Base-by-base conservation (phyloP, 2,329 filamentous ascomycete genomes). In the Aspergillus caelatus region DNA sequence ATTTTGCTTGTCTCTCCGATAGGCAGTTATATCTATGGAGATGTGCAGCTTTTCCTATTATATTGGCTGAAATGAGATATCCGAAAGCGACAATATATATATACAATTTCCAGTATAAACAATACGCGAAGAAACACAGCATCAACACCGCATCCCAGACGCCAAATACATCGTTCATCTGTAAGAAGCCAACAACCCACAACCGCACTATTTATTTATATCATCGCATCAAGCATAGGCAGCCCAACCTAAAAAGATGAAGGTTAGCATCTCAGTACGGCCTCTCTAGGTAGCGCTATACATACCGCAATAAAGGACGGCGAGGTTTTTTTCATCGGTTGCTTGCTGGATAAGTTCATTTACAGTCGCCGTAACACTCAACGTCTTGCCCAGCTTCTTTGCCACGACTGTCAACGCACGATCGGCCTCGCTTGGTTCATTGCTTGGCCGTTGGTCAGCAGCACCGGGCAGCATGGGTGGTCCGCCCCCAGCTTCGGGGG, bases 271-370 rank as follows among this genome's bases (percentile, higher is more conserved):
- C 19, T 16, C 10, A 9, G 16, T 19, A 12, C 21, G 5, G 4
- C 45, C 1, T 7, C 14, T 32, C 14, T 28, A 45, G 16, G 52
- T 26, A 52, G 19, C 39, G 43, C 52, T 19, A 61, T 45, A 78
- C 86, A 74, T 81, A 89, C 89, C 90, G 72, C 89, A 90, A 81
- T 94, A 99, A 71, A 99, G 80, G 48, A 97, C 89, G 2, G 95
- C 94, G 72, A 99, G 77, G 75, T 99, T 97, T 69, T 87, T 87
- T 81, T 97, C 94, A 78, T 99, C 95, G 1, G 91, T 94, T 9
- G 95, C 94, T 80, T 96, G 91, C 75, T 97, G 95, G 68, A 99
- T 99, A 67, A 99, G 80, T 75, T 99, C 95, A 73, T 97, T 98
- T 60, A 99, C 95, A 16, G 93, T 97, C 3, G 95, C 96, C 61